These are phyloP conservation scores for Rhodosporidiobolus sp. DNA, from an alignment of 768 basidiomycete genomes.

Conservation along the genomic window DNA sequence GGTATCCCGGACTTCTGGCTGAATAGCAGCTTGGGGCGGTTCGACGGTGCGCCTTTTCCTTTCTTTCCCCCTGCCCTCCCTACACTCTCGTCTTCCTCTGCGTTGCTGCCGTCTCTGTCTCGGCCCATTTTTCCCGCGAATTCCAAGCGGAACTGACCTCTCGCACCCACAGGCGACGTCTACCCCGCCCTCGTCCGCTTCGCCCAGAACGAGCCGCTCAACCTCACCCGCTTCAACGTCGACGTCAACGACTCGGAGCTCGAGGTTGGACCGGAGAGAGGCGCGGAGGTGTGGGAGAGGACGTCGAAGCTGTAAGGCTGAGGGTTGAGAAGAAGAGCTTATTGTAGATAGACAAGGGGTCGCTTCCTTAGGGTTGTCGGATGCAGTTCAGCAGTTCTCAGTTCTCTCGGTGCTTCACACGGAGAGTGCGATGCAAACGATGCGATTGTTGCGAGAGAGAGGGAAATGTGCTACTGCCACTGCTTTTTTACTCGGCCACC, in stretches of 20 bases:
- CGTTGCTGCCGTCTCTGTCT: too few relatives aligned
- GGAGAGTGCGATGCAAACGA: too few relatives aligned
- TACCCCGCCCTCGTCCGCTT: slow-evolving; percentile 35
- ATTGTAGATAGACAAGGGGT: not conserved
- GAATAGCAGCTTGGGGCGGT: slow-evolving; percentile 32
- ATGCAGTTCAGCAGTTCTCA: too few relatives aligned
- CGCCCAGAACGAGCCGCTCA: slow-evolving; percentile 39
- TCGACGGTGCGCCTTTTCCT: slow-evolving; percentile 13
- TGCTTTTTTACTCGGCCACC: slow-evolving; percentile 16
- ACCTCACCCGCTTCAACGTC: slow-evolving; percentile 38
- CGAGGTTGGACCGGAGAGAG: slow-evolving; percentile 20
- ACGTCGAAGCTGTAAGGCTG: too few relatives aligned
- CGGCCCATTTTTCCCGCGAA: too few relatives aligned
- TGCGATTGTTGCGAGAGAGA: too few relatives aligned
- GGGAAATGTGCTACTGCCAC: too few relatives aligned
- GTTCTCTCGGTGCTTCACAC: too few relatives aligned
- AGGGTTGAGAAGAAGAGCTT: slow-evolving; percentile 12
- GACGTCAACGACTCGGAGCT: slow-evolving; percentile 23
- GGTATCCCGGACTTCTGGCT: slow-evolving; percentile 39
- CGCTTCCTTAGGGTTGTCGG: too few relatives aligned
- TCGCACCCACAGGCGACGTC: slow-evolving; percentile 12
- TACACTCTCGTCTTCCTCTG: too few relatives aligned
- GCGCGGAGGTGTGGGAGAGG: not conserved
- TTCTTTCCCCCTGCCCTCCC: not conserved
- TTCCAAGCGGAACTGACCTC: too few relatives aligned